Evolutionary conservation across 2,329 filamentous ascomycete genomes (phyloP).

Genomic region (Fusarium sp.): DNA sequence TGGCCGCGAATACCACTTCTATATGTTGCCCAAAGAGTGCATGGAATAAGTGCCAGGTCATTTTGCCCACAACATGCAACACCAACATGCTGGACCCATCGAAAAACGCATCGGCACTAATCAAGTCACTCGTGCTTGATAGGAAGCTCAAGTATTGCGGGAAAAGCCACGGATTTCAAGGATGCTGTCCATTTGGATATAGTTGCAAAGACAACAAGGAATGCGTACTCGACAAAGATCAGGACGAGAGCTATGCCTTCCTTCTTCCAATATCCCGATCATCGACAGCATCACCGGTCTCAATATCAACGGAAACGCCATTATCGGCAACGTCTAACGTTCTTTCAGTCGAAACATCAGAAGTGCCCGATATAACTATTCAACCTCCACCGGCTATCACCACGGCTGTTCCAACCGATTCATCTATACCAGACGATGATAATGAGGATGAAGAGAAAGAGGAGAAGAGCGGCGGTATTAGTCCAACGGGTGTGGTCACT

Average conservation of each 20-base stretch:
- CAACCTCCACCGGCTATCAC: constrained; percentile 22
- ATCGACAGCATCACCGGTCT: constrained; percentile 5
- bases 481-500: constrained; percentile 39
- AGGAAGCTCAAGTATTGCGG: constrained; percentile 37
- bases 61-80: constrained; percentile 41
- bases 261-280: constrained; percentile 32
- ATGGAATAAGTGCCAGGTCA: constrained; percentile 26
- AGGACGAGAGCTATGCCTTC: constrained; percentile 37
- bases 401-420: constrained; percentile 16
- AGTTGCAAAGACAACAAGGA: constrained; percentile 32
- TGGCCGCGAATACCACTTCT: constrained; percentile 45
- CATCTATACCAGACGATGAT: constrained; percentile 18
- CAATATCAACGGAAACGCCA: constrained; percentile 20
- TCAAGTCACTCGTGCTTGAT: constrained; percentile 38
- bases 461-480: constrained; percentile 14
- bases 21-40: constrained; percentile 41
- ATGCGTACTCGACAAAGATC: constrained; percentile 39
- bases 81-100: constrained; percentile 33
- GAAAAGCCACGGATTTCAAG: constrained; percentile 18
- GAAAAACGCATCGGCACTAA: constrained; percentile 30
- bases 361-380: constrained; percentile 18
- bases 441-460: constrained; percentile 16
- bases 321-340: constrained; percentile 14
- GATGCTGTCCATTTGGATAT: constrained; percentile 45
- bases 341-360: constrained; percentile 36